Evolutionary conservation across 1,284 basidiomycete species (phyloP).

Genomic region (Lignosus rhinocerotis): DNA sequence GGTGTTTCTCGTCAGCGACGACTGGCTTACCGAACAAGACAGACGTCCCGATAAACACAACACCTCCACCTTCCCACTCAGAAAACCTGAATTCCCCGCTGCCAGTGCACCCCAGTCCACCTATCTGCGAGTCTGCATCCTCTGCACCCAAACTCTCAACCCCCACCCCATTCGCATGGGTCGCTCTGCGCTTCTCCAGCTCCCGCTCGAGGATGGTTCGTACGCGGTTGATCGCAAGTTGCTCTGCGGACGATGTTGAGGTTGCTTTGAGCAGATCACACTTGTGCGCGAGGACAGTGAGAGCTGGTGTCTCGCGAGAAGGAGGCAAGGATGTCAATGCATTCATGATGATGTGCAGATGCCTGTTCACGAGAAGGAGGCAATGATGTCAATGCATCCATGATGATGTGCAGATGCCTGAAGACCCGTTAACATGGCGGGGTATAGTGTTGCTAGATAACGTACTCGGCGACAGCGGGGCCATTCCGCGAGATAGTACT

Average conservation of each 20-base stretch:
- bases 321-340: conserved; percentile 71
- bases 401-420: conserved; percentile 71
- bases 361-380: conserved; percentile 40
- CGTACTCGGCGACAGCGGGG: conserved; percentile 73
- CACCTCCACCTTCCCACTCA: conserved; percentile 79
- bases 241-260: conserved; percentile 43
- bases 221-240: conserved; percentile 66
- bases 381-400: conserved; percentile 61
- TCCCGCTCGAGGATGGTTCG: conserved; percentile 77
- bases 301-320: conserved; percentile 56
- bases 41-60: conserved; percentile 63
- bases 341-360: conserved; percentile 70
- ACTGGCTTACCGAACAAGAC: conserved; percentile 42
- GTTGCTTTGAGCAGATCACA: conserved; percentile 61
- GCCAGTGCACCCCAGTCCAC: conserved; percentile 33
- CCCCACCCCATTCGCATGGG: conserved; percentile 62
- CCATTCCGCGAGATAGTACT: conserved; percentile 75
- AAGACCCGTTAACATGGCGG: too few relatives aligned
- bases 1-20: conserved; percentile 35
- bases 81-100: conserved; percentile 63
- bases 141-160: conserved; percentile 65
- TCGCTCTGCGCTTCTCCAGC: conserved; percentile 68
- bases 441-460: conserved; percentile 15
- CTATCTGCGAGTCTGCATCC: conserved; percentile 31
- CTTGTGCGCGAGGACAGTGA: conserved; percentile 76